A percentile compares a stretch with the other conserved stretches of the same genome.
phyloP scores from a whole-genome alignment of 2,329 filamentous ascomycete genomes.

The Aaosphaeria pasadenensis region DNA sequence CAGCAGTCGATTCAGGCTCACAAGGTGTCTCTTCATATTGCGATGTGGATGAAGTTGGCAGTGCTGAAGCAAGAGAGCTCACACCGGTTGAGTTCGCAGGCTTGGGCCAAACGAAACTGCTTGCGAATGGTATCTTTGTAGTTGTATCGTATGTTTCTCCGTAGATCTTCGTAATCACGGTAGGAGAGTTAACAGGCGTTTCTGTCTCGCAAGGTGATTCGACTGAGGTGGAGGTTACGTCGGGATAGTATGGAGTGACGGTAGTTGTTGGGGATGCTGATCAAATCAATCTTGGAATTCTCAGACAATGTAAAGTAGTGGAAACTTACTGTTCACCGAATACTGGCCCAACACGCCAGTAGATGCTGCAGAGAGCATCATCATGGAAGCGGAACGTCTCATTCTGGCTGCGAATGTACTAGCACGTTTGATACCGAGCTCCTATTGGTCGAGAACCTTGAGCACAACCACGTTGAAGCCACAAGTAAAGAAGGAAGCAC shows the following conservation, averaged over 20 bases:
- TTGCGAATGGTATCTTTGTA: too few relatives aligned
- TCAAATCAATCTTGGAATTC: neutral
- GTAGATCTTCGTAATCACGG: neutral
- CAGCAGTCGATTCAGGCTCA: too few relatives aligned
- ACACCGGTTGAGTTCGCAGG: neutral
- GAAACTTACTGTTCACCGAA: neutral
- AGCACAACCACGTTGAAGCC: neutral
- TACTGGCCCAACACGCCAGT: neutral
- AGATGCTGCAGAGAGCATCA: neutral
- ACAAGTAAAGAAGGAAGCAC: neutral
- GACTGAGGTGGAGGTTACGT: neutral
- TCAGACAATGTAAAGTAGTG: neutral
- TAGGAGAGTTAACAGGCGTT: neutral
- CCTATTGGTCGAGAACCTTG: neutral
- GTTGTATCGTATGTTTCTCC: too few relatives aligned
- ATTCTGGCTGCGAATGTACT: neutral
- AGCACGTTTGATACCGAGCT: neutral
- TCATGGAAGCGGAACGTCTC: neutral
- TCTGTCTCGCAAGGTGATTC: neutral
- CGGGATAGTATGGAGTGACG: neutral
- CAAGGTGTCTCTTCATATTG: neutral
- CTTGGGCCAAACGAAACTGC: too few relatives aligned
- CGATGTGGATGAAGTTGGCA: neutral
- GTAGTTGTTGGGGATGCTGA: neutral
- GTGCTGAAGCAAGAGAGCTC: neutral